Evolutionary conservation across 108 stramenopile genomes (phyloP).

Genomic region (Cyclotella kingstonii): DNA sequence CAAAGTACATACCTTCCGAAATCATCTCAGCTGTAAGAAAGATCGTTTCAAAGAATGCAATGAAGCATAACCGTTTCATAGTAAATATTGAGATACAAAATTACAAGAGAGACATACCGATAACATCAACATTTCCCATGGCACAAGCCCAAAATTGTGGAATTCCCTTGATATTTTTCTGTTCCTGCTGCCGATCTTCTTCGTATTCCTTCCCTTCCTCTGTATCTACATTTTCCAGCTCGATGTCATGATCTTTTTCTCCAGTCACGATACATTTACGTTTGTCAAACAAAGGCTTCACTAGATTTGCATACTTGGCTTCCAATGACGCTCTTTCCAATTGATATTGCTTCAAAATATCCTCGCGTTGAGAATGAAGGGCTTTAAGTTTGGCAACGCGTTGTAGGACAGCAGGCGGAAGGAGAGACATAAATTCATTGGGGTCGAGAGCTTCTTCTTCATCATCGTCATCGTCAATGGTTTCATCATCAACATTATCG

Average conservation of each 20-base stretch:
- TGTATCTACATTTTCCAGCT: slow-evolving; percentile 31
- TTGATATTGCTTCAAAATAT: slow-evolving; percentile 59
- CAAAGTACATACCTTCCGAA: slow-evolving; percentile 50
- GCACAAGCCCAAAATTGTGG: slow-evolving; percentile 90
- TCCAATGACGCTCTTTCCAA: slow-evolving; percentile 81
- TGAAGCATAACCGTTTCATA: no score
- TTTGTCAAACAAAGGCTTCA: slow-evolving; percentile 67
- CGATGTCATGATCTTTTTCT: slow-evolving; percentile 30
- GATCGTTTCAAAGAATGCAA: no score
- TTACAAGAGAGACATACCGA: no score
- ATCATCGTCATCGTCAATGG: slow-evolving; percentile 7
- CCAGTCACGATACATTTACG: slow-evolving; percentile 50
- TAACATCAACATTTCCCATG: slow-evolving; percentile 66
- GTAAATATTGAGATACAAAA: no score
- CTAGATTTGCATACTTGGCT: slow-evolving; percentile 55
- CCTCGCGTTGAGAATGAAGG: slow-evolving; percentile 59
- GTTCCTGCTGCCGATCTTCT: slow-evolving; percentile 19
- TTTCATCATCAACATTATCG: no score
- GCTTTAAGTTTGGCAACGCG: slow-evolving; percentile 64
- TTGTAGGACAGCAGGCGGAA: slow-evolving; percentile 52
- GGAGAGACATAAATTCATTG: slow-evolving; percentile 33
- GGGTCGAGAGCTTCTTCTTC: background rate
- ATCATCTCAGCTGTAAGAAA: slow-evolving; percentile 80
- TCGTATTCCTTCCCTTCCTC: slow-evolving; percentile 19
- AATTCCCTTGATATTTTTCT: slow-evolving; percentile 53